phyloP scores from a whole-genome alignment of 768 basidiomycete species.

The Mycena leptocephala region DNA sequence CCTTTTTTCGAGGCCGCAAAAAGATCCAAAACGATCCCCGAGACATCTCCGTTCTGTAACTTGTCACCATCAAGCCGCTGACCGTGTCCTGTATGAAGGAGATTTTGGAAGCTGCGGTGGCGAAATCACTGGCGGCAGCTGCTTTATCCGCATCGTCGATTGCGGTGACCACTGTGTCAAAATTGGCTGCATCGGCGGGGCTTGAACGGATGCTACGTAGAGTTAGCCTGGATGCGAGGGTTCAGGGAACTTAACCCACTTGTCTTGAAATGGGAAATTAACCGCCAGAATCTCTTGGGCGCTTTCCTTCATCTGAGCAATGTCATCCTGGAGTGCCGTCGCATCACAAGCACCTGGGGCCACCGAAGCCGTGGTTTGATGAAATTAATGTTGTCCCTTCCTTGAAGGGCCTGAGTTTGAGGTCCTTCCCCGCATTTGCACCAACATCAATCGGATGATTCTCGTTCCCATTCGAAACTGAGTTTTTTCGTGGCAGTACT shows the following conservation, averaged over 20 bases:
- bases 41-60: background rate
- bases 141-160: slow-evolving; percentile 1
- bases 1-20: background rate
- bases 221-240: background rate
- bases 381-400: too few relatives aligned
- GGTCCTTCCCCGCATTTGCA: too few relatives aligned
- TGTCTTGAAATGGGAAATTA: background rate
- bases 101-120: background rate
- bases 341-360: background rate
- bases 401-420: too few relatives aligned
- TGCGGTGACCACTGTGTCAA: slow-evolving; percentile 16
- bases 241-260: background rate
- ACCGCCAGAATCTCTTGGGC: background rate
- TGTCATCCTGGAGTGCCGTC: background rate
- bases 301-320: background rate
- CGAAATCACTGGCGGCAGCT: background rate
- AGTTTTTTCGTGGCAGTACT: too few relatives aligned
- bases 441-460: too few relatives aligned
- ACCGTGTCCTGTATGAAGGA: background rate
- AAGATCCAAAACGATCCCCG: background rate
- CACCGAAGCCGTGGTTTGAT: background rate
- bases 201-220: background rate
- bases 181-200: background rate
- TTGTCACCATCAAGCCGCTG: background rate
- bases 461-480: too few relatives aligned